A percentile compares a stretch with the other conserved stretches of the same genome.
Evolutionary conservation across 2,329 filamentous ascomycete species (phyloP).

Genomic region (Penicillium polonicum): DNA sequence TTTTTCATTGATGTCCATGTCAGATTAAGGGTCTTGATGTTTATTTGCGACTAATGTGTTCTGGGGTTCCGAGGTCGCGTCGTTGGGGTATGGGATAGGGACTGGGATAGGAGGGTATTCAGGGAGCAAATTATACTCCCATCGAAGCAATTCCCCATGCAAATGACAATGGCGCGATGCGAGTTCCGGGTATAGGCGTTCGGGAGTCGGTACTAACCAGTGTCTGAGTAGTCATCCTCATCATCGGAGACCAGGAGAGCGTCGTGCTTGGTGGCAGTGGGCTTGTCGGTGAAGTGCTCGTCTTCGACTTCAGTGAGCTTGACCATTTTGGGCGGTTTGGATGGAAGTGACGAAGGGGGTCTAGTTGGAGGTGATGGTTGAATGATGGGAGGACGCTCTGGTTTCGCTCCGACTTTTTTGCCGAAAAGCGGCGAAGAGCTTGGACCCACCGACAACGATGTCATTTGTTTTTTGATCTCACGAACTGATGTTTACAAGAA

Average conservation of each 20-base stretch:
- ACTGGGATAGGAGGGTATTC: background rate
- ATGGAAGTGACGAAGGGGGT: conserved; percentile 6
- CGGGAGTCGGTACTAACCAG: conserved; percentile 60
- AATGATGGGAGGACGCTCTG: conserved; percentile 29
- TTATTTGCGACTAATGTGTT: conserved; percentile 8
- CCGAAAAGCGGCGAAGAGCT: conserved; percentile 39
- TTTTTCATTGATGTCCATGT: conserved; percentile 11
- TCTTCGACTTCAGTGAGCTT: conserved; percentile 96
- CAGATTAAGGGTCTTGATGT: conserved; percentile 16
- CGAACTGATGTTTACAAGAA: no score
- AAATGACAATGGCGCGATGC: conserved; percentile 4
- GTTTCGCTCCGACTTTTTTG: conserved; percentile 42
- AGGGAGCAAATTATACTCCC: background rate
- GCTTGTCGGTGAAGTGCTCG: conserved; percentile 79
- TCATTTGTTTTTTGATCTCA: conserved; percentile 1
- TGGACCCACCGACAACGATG: conserved; percentile 20
- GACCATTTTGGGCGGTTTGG: conserved; percentile 65
- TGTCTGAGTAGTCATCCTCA: conserved; percentile 84
- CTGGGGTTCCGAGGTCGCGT: conserved; percentile 7
- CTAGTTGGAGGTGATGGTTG: conserved; percentile 12
- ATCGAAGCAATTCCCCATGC: background rate
- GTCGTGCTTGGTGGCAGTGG: conserved; percentile 61
- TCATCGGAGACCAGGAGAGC: conserved; percentile 53
- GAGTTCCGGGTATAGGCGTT: conserved; percentile 2
- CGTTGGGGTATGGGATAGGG: background rate